Evolutionary conservation across 768 basidiomycete species (phyloP), one percentile per base, ranked within the genome.

Genomic region (Mycena floridula): DNA sequence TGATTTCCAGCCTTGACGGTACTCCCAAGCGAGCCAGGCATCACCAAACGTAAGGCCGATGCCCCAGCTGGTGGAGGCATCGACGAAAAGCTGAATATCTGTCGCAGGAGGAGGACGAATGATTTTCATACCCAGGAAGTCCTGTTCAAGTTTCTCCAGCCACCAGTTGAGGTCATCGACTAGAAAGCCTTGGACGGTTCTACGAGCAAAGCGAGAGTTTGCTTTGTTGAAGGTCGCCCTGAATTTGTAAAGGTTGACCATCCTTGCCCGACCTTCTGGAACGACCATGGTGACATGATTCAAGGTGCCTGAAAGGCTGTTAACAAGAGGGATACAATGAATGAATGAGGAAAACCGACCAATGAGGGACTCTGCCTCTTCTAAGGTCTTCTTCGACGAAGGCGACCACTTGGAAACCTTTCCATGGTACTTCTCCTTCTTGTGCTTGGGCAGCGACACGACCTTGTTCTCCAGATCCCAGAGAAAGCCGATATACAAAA

Each of bases 401-500:
- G 4, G 2, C 11, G 21, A 6, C 50, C 50, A 52, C 4, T 13
- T 4, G 0, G 8, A 18, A 7, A 57, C n/a, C 25, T 39, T 36
- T 2, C 2, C 20, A 7, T 49, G 24, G 32, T 52, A 57, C 20
- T 56, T 58, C 15, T 4, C 12, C 18, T 42, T 38, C 39, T 59
- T 59, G 3, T 41, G 22, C 1, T 23, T 15, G 0, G 53, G 56
- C 0, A 59, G 27, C 6, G 25, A 24, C 4, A 59, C 57, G 0
- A 40, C 42, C 13, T 42, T 45, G 1, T 7, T 16, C 3, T 42
- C 21, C 16, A 52, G 16, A 41, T 59, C 47, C 58, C 57, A 58
- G 9, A 20, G 9, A 40, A 58, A 58, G 0, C 58, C 4, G 20
- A 3, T 16, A n/a, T 56, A 58, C 16, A 12, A 13, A 43, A 57